Percentiles rank a stretch among this genome's conserved stretches.
These are phyloP conservation scores for Oryza punctata DNA, from an alignment of 176 grass and related monocot species.

Conservation along the genomic window DNA sequence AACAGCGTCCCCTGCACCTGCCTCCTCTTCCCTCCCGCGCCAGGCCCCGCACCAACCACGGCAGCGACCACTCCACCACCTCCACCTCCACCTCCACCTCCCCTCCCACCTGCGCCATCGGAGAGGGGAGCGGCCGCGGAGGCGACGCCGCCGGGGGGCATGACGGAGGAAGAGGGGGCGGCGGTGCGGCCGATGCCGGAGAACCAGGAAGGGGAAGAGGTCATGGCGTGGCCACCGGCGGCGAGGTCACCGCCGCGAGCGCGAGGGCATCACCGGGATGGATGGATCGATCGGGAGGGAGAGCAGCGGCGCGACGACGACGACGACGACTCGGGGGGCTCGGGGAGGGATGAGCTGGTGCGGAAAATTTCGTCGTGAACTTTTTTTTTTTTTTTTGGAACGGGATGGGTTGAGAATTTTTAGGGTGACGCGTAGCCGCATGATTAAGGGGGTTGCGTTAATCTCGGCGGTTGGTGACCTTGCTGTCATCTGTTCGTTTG, in stretches of 20 bases:
- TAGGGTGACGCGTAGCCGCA: background rate
- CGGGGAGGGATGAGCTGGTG: background rate
- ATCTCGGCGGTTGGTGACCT: background rate
- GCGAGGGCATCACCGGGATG: constrained; percentile 27
- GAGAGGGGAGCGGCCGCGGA: constrained; percentile 39
- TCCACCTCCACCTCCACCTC: background rate
- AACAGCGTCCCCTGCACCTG: constrained; percentile 73
- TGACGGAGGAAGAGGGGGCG: constrained; percentile 30
- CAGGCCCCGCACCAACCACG: background rate
- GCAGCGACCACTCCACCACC: constrained; percentile 16
- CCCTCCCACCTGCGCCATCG: no score
- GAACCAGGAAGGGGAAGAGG: constrained; percentile 73
- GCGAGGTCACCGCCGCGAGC: constrained; percentile 30
- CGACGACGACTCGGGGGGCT: no score
- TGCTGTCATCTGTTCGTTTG: background rate
- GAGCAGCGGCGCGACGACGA: no score
- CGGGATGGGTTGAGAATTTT: background rate
- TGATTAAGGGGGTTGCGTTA: background rate
- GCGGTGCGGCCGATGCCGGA: constrained; percentile 58
- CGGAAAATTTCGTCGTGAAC: background rate
- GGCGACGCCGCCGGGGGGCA: constrained; percentile 45
- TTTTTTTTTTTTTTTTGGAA: background rate
- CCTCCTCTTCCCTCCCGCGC: constrained; percentile 45
- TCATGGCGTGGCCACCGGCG: constrained; percentile 35
- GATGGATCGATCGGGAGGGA: background rate